Evolutionary conservation across 1,284 basidiomycete species (phyloP), one percentile per base, ranked within the genome.

Genomic region (Thecaphora frezii): DNA sequence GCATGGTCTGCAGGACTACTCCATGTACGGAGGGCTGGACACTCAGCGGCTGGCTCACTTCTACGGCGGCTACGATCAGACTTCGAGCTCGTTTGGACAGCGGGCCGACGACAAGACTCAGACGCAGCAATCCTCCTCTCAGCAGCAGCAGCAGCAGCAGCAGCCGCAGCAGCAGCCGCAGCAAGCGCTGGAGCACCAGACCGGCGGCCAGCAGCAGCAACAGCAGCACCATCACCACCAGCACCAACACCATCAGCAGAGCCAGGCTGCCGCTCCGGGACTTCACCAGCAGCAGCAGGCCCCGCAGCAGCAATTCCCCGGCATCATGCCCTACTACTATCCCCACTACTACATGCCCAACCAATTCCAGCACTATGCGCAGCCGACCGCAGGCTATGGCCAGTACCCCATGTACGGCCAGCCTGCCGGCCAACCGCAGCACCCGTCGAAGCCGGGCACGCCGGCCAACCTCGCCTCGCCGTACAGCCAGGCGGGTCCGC

Each of bases 301-400:
- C 41, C 69, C 67, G 33, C 62, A 62, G 47, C 73, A 36, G 33
- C 71, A 67, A 37, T 78, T 67, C 71, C 71, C 74, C 9, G 72
- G 73, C 48, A 65, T 77, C 56, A 74, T 76, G 73, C 76, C 76
- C 19, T 75, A 75, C 65, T 78, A 78, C 72, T 78, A 78, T 60
- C 74, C 76, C 13, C 73, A 73, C 49, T 78, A 78, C 73, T 78
- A 78, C 66, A 66, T 76, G 65, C 76, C 74, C 28, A 74, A 73
- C 68, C 76, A 78, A 58, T 78, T 77, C 73, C 75, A 76, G 62
- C 76, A 77, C 60, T 78, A 76, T 58, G 74, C 54, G 22, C 76
- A 77, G 61, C 76, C 75, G 16, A 61, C 66, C 9, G 71, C 66
- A 16, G 76, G 73, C 44, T 78, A 77, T 57, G 75, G 74, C 26